phyloP scores from a whole-genome alignment of 208 protist species.

The Trypanosoma theileri region DNA sequence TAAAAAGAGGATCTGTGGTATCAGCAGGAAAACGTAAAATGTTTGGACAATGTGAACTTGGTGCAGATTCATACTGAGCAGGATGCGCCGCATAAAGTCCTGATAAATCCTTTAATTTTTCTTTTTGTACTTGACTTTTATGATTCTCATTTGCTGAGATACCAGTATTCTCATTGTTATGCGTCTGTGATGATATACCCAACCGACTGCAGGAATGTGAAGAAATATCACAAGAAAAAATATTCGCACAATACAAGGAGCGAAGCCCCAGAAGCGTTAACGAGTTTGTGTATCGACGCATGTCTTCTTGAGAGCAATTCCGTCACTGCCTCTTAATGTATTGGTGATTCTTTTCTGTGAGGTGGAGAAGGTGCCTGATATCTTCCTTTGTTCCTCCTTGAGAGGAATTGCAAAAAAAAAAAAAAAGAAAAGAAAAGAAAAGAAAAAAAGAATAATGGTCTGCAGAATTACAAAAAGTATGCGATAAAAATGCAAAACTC shows the following conservation, averaged over 20 bases:
- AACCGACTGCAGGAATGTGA: no score
- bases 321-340: no score
- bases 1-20: conserved; percentile 32
- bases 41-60: conserved; percentile 28
- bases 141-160: background rate
- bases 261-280: no score
- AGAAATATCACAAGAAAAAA: no score
- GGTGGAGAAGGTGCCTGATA: no score
- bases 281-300: no score
- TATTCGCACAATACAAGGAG: no score
- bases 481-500: background rate
- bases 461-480: background rate
- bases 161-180: no score
- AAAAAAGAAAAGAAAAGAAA: conserved; percentile 16
- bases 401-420: background rate
- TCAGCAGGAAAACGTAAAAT: conserved; percentile 53
- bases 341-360: no score
- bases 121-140: background rate
- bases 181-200: no score
- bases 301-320: no score
- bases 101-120: background rate
- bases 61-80: conserved; percentile 43
- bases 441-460: background rate
- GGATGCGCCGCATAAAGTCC: conserved; percentile 47
- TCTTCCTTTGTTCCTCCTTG: no score